Evolutionary conservation across 2,329 filamentous ascomycete species (phyloP), one percentile per base, ranked within the genome.

Genomic region (Chalara sp.): DNA sequence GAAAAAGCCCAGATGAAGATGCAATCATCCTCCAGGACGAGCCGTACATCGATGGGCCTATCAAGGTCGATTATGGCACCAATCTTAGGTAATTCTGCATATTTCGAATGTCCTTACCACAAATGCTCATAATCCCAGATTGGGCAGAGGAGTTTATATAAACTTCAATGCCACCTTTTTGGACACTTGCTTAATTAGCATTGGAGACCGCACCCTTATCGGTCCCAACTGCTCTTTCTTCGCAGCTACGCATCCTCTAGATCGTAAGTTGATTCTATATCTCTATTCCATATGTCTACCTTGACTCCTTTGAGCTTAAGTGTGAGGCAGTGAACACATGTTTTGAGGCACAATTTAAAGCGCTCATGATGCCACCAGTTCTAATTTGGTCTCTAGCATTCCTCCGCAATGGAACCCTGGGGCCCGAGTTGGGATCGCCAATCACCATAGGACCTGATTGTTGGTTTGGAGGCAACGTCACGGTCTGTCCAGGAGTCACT

Each of bases 371-470:
- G 21, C 21, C 21, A 3, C 21, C 21, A 21, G 21, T 21, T 21
- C 21, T 21, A 21, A 21, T 21, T 21, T 21, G 21, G 21, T 21
- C 3, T 21, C 21, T 21, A 21, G 21, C 87, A 0, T 75, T 75
- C 0, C 58, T 92, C 5, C 80, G 89, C 32, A 85, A 91, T 61
- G 89, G 89, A 1, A 83, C 78, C 1, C 74, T 78, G 11, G 89
- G 89, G 0, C 89, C 89, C 0, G 90, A 96, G 66, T 62, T 71
- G 6, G 90, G 89, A 1, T 81, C 79, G 58, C 79, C 86, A 7
- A 87, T 96, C 54, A 76, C 73, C 33, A 81, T 95, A 48, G 88
- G 84, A 0, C 84, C 89, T 56, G 89, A 95, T 70, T 87, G 87
- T 68, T 89, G 87, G 87, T 68, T 92, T 32, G 87, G 84, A 1